A percentile compares a stretch with the other conserved stretches of the same genome.
Evolutionary conservation across 2,329 filamentous ascomycete genomes (phyloP).

Genomic region (Albifimbria verrucaria): DNA sequence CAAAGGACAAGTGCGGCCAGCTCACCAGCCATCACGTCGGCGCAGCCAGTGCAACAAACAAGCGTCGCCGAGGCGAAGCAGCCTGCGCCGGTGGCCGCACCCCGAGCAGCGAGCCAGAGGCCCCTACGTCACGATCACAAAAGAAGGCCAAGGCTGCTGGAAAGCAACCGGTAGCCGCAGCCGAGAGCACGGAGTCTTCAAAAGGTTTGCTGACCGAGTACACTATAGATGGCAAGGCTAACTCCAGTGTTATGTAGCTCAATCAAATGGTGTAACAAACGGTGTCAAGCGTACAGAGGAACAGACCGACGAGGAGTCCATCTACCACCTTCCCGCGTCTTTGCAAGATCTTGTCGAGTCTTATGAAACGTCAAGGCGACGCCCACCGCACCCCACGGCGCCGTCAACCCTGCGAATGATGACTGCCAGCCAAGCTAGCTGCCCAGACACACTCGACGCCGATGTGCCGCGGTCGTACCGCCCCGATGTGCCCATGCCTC

Average conservation of each 20-base stretch:
- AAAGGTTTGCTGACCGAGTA: too few relatives aligned
- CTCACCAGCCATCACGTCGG: slow-evolving; percentile 47
- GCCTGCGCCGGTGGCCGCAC: slow-evolving; percentile 18
- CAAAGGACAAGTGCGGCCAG: slow-evolving; percentile 54
- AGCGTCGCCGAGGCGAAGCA: slow-evolving; percentile 26
- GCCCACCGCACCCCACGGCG: slow-evolving; percentile 58
- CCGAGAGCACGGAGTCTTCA: slow-evolving; percentile 38
- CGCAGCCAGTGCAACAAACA: slow-evolving; percentile 42
- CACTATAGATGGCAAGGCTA: too few relatives aligned
- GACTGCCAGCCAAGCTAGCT: slow-evolving; percentile 67
- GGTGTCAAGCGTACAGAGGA: slow-evolving; percentile 44
- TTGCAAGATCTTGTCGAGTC: slow-evolving; percentile 88
- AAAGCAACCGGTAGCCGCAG: slow-evolving; percentile 37
- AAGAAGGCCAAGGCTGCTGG: slow-evolving; percentile 41
- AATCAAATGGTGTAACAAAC: slow-evolving; percentile 51
- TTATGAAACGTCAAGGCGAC: slow-evolving; percentile 78
- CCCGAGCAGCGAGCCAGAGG: slow-evolving; percentile 21
- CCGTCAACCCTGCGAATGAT: slow-evolving; percentile 72
- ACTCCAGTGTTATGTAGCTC: slow-evolving; percentile 23
- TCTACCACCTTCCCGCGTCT: slow-evolving; percentile 88
- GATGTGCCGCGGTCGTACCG: slow-evolving; percentile 82
- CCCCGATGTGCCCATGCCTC: slow-evolving; percentile 74
- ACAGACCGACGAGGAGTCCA: slow-evolving; percentile 65
- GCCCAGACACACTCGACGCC: slow-evolving; percentile 73
- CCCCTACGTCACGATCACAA: slow-evolving; percentile 25